A percentile compares a stretch with the other conserved stretches of the same genome.
phyloP scores from a whole-genome alignment of 192 early-diverging fungal species.

The Mortierella antarctica region DNA sequence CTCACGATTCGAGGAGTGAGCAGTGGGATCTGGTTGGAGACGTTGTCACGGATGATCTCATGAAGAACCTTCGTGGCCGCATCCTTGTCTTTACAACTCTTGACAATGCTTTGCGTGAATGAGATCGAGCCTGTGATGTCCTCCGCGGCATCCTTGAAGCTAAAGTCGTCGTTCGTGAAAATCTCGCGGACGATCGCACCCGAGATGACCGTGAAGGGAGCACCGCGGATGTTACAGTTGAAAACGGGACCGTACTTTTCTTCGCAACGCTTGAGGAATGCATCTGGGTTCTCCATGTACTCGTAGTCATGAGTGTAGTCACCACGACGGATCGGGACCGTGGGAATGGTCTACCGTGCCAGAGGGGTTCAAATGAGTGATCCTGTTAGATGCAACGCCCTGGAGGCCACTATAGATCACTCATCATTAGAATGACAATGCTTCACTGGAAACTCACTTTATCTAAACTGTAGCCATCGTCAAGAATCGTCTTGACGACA shows the following conservation, averaged over 20 bases:
- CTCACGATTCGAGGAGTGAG: conserved; percentile 47
- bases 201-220: conserved; percentile 29
- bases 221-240: conserved; percentile 12
- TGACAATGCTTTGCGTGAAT: conserved; percentile 13
- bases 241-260: conserved; percentile 40
- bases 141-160: conserved; percentile 17
- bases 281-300: conserved; percentile 7
- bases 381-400: neutral
- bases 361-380: neutral
- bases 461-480: neutral
- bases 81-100: conserved; percentile 11
- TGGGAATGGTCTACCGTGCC: conserved; percentile 23
- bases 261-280: conserved; percentile 13
- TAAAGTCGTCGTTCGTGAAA: conserved; percentile 50
- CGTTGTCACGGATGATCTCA: conserved; percentile 36
- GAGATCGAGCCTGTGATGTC: conserved; percentile 14
- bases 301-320: conserved; percentile 30
- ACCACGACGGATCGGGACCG: conserved; percentile 15
- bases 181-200: conserved; percentile 43
- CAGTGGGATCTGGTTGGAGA: conserved; percentile 46
- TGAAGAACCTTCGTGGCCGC: conserved; percentile 9
- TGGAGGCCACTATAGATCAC: neutral
- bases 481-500: conserved; percentile 1
- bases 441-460: no score
- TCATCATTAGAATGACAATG: neutral